Conservation (phyloP, 179 eudicot species). For the Camellia oleifera region DNA sequence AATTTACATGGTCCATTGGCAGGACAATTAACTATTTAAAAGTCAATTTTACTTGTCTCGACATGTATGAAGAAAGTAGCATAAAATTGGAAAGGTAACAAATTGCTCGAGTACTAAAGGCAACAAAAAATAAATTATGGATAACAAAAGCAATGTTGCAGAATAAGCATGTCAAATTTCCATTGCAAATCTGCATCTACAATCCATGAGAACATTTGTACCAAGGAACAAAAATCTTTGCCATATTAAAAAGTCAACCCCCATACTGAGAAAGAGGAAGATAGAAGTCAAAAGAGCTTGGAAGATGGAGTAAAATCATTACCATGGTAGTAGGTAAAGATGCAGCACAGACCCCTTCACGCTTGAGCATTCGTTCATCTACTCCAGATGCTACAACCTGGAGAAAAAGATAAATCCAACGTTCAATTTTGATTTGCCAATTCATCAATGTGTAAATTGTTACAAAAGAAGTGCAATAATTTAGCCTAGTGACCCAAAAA, state of each 20-base stretch:
- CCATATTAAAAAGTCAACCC: neutral
- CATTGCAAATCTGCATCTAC: neutral
- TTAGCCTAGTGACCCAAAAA: neutral
- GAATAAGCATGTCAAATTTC: neutral
- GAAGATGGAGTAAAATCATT: conserved; percentile 11
- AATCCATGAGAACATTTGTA: neutral
- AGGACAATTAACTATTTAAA: neutral
- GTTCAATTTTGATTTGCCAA: neutral
- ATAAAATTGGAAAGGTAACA: too few relatives aligned
- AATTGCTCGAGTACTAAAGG: too few relatives aligned
- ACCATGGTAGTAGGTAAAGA: conserved; percentile 98
- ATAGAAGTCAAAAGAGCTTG: neutral
- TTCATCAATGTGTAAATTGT: neutral
- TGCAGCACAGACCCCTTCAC: conserved; percentile 99
- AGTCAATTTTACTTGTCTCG: neutral
- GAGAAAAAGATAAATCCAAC: neutral
- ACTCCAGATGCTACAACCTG: conserved; percentile 99
- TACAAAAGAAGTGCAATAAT: neutral
- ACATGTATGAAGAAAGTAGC: too few relatives aligned
- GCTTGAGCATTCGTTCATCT: conserved; percentile 92
- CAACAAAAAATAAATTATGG: neutral
- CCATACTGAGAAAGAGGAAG: neutral
- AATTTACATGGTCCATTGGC: neutral
- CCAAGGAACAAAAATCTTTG: neutral
- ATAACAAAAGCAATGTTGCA: neutral